Evolutionary conservation across 2,329 filamentous ascomycete genomes (phyloP).

Genomic region (Dactylellina drechsleri): DNA sequence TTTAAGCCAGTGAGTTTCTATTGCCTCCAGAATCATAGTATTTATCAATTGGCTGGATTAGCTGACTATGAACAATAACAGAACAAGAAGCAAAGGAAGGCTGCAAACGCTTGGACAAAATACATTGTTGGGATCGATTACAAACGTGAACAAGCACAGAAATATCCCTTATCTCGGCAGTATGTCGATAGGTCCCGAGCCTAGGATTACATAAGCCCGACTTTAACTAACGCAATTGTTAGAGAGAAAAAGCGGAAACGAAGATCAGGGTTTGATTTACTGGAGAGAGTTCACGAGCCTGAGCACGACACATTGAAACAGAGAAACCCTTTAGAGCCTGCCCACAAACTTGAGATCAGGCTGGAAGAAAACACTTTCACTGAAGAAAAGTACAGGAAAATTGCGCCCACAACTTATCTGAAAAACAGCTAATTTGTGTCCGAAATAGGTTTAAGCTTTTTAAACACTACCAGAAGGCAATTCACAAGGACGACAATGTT

Average conservation of each 20-base stretch:
- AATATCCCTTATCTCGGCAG: slow-evolving; percentile 75
- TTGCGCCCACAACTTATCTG: background rate
- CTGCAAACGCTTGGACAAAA: slow-evolving; percentile 79
- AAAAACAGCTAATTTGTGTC: background rate
- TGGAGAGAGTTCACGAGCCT: slow-evolving; percentile 74
- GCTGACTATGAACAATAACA: slow-evolving; percentile 72
- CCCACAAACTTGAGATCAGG: slow-evolving; percentile 74
- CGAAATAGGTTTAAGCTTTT: slow-evolving; percentile 67
- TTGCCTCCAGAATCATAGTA: background rate
- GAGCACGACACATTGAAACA: slow-evolving; percentile 66
- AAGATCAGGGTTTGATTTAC: slow-evolving; percentile 74
- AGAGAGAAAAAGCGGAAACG: slow-evolving; percentile 69
- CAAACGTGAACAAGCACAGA: slow-evolving; percentile 70
- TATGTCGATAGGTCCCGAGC: slow-evolving; percentile 61
- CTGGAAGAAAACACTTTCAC: slow-evolving; percentile 77
- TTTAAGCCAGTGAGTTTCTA: slow-evolving; percentile 37
- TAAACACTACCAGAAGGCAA: slow-evolving; percentile 77
- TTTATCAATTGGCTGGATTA: background rate
- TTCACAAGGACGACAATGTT: slow-evolving; percentile 77
- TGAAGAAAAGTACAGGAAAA: slow-evolving; percentile 72
- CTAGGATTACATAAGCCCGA: slow-evolving; percentile 14
- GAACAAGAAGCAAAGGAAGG: slow-evolving; percentile 77
- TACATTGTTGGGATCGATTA: slow-evolving; percentile 76
- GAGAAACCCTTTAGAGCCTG: slow-evolving; percentile 71
- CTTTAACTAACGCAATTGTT: background rate